phyloP scores from a whole-genome alignment of 2,329 filamentous ascomycete genomes.

The Lachnellula willkommii region DNA sequence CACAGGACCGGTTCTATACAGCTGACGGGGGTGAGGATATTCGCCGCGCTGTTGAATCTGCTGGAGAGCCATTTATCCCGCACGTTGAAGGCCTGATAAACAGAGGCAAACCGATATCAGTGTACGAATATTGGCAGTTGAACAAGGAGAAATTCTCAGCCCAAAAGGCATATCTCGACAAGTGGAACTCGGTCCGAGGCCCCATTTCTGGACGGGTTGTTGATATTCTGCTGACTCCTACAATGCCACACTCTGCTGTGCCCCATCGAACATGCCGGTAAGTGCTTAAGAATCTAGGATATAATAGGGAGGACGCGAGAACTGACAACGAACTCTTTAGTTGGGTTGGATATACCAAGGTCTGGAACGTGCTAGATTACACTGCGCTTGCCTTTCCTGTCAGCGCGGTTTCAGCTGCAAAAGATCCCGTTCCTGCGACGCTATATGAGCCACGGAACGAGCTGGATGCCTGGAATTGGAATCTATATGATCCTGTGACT shows the following conservation, averaged over 20 bases:
- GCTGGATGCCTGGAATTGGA: constrained; percentile 50
- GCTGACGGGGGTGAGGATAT: constrained; percentile 17
- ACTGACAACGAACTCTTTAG: constrained; percentile 21
- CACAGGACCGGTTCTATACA: constrained; percentile 33
- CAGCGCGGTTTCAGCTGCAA: constrained; percentile 39
- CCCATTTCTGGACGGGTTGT: constrained; percentile 23
- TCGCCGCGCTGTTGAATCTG: constrained; percentile 4
- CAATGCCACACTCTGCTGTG: constrained; percentile 55
- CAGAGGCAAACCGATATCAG: constrained; percentile 23
- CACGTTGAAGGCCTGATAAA: constrained; percentile 54
- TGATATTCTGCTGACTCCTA: constrained; percentile 29
- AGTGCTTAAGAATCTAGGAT: background rate
- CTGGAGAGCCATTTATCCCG: constrained; percentile 37
- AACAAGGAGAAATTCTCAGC: constrained; percentile 17
- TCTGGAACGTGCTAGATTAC: constrained; percentile 59
- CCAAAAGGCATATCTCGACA: constrained; percentile 30
- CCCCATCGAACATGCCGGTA: constrained; percentile 31
- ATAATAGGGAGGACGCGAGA: background rate
- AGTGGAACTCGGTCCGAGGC: constrained; percentile 25
- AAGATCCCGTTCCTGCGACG: constrained; percentile 30
- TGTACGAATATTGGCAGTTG: constrained; percentile 13
- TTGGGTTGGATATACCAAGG: constrained; percentile 52
- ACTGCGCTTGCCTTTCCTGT: constrained; percentile 50
- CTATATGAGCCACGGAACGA: constrained; percentile 44
- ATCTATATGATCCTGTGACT: constrained; percentile 38